Percentiles rank a stretch among this genome's conserved stretches.
Evolutionary conservation across 148 eudicot genomes (phyloP).

Genomic region (Camellia japonica): DNA sequence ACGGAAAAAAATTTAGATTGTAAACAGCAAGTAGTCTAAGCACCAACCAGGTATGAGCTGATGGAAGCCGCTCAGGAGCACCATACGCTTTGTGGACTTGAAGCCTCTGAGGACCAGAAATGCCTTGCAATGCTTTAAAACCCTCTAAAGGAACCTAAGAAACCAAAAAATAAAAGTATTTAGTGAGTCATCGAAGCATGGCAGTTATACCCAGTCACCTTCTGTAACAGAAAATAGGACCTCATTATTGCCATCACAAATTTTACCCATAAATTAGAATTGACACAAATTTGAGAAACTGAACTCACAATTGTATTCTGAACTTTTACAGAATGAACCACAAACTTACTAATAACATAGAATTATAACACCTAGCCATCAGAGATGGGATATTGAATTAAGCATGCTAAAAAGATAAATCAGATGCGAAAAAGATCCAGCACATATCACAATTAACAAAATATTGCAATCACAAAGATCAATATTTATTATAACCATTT

Average conservation of each 20-base stretch:
- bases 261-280: not conserved
- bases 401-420: not conserved
- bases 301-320: not conserved
- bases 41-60: slow-evolving; percentile 96
- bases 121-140: slow-evolving; percentile 93
- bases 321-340: not conserved
- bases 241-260: not conserved
- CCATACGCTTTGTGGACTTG: slow-evolving; percentile 99
- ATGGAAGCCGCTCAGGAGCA: slow-evolving; percentile 94
- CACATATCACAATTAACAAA: not conserved
- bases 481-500: not conserved
- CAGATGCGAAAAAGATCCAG: not conserved
- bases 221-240: not conserved
- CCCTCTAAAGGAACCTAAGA: slow-evolving; percentile 93
- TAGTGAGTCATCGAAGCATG: not conserved
- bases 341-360: not conserved
- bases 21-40: not conserved
- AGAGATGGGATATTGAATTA: not conserved
- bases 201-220: not conserved
- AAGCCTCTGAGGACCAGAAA: slow-evolving; percentile 95
- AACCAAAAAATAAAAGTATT: slow-evolving; percentile 2
- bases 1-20: not conserved
- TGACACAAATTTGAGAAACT: not conserved
- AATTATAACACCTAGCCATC: not conserved
- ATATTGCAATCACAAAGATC: not conserved